Evolutionary conservation across 495 filamentous ascomycete species (phyloP), one percentile per base, ranked within the genome.

Genomic region (Hypoxylon fuscum): DNA sequence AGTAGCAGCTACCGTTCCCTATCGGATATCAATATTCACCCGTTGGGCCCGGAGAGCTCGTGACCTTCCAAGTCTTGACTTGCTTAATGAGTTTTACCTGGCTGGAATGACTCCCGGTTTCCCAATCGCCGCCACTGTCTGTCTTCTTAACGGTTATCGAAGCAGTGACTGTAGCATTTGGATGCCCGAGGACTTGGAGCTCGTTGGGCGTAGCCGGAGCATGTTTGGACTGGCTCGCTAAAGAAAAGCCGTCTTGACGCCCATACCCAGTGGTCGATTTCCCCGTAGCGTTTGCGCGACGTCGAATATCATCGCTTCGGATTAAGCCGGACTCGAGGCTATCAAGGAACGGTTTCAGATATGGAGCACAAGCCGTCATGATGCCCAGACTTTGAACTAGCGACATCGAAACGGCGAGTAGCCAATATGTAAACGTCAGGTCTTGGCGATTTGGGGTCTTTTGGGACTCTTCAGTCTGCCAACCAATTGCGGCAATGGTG

Each of bases 301-400:
- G 68, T 46, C 61, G 66, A 37, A 72, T 65, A 37, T 74, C 77
- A 25, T 77, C 70, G 37, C 73, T 66, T 20, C 74, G 71, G 56
- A 81, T 75, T 43, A 77, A 72, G 1, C 76, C 74, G 12, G 79
- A 78, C 38, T 75, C 75, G 4, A 80, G 65, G n/a, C 72, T 78
- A 20, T 79, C 75, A 2, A 81, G 63, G 56, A 81, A 76, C 0
- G 79, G 78, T 15, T 79, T 79, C 46, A 80, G 73, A 32, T 79
- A 79, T 1, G 78, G 77, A 0, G 73, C 68, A 51, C 77, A 79
- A 1, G 77, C 70, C 6, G 77, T 77, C 23, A 76, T 64, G 32
- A 80, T 76, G 29, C 77, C 75, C 4, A 79, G 60, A 11, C 65
- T 63, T 31, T 77, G 76, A 15, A 69, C 68, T 21, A 76, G 65